Evolutionary conservation across 2,329 filamentous ascomycete species (phyloP).

Genomic region (Nemania serpens): DNA sequence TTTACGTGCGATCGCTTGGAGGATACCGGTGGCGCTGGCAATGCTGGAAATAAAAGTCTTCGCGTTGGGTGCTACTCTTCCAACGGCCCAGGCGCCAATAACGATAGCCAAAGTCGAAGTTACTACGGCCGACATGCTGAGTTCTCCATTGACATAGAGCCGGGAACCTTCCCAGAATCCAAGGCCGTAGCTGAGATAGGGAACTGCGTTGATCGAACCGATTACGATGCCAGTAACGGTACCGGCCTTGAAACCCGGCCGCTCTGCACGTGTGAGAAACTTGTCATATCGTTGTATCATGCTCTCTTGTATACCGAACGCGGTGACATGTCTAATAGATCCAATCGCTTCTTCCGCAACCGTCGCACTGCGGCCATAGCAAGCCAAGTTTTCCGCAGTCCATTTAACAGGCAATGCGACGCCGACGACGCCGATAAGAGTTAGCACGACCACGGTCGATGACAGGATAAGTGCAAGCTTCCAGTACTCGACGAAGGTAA

Average conservation of each 20-base stretch:
- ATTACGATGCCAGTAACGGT: slow-evolving; percentile 14
- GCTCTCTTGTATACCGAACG: slow-evolving; percentile 21
- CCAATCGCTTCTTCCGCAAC: slow-evolving; percentile 3
- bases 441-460: slow-evolving; percentile 57
- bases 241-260: neutral
- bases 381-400: neutral
- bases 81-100: slow-evolving; percentile 43
- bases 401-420: slow-evolving; percentile 1
- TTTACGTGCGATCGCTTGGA: neutral
- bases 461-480: slow-evolving; percentile 28
- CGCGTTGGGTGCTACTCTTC: slow-evolving; percentile 52
- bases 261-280: neutral
- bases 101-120: slow-evolving; percentile 75
- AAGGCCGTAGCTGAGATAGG: slow-evolving; percentile 11
- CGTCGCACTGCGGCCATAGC: neutral
- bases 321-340: slow-evolving; percentile 12
- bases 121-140: slow-evolving; percentile 43
- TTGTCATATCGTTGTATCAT: slow-evolving; percentile 6
- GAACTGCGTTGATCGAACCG: slow-evolving; percentile 10
- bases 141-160: slow-evolving; percentile 14
- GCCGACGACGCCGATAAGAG: slow-evolving; percentile 47
- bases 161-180: slow-evolving; percentile 24
- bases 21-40: slow-evolving; percentile 47
- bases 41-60: slow-evolving; percentile 44
- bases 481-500: slow-evolving; percentile 61